A percentile compares a stretch with the other conserved stretches of the same genome.
These are phyloP conservation scores for Crassisporium funariophilum DNA, from an alignment of 768 basidiomycete species.

Conservation along the genomic window DNA sequence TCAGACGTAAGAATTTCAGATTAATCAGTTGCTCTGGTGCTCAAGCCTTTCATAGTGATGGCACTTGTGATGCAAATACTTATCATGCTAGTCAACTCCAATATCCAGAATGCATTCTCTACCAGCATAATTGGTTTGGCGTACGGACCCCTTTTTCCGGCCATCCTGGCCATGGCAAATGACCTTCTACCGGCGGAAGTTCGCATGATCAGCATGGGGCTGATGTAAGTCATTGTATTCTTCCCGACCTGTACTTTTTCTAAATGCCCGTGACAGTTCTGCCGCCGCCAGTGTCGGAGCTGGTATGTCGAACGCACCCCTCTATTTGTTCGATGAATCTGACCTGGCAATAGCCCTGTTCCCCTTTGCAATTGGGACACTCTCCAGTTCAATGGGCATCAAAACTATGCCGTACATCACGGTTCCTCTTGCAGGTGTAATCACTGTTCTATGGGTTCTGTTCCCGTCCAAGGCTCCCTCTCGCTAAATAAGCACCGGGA, in stretches of 20 bases:
- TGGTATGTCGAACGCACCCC: constrained; percentile 32
- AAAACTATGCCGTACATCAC: constrained; percentile 44
- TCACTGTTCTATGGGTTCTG: constrained; percentile 42
- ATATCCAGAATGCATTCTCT: constrained; percentile 47
- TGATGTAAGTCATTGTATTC: constrained; percentile 43
- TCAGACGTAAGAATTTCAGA: background rate
- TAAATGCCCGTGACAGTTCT: constrained; percentile 33
- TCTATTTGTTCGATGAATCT: background rate
- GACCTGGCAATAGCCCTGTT: constrained; percentile 43
- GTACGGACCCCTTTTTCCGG: constrained; percentile 55
- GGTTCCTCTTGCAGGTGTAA: constrained; percentile 36
- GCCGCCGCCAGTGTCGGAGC: constrained; percentile 47
- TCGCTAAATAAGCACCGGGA: background rate
- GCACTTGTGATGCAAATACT: constrained; percentile 51
- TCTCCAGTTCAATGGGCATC: constrained; percentile 41
- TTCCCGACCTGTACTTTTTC: background rate
- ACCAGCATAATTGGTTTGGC: constrained; percentile 47
- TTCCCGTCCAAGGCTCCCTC: constrained; percentile 26
- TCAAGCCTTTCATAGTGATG: constrained; percentile 29
- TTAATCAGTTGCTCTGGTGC: background rate
- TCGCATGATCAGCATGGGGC: constrained; percentile 53
- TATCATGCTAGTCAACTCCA: constrained; percentile 52
- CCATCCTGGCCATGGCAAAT: constrained; percentile 44
- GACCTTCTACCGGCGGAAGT: constrained; percentile 49
- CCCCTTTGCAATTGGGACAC: constrained; percentile 49